Conservation (phyloP, 2,329 filamentous ascomycete genomes). For the Paracorniculantispora psalliotae region DNA sequence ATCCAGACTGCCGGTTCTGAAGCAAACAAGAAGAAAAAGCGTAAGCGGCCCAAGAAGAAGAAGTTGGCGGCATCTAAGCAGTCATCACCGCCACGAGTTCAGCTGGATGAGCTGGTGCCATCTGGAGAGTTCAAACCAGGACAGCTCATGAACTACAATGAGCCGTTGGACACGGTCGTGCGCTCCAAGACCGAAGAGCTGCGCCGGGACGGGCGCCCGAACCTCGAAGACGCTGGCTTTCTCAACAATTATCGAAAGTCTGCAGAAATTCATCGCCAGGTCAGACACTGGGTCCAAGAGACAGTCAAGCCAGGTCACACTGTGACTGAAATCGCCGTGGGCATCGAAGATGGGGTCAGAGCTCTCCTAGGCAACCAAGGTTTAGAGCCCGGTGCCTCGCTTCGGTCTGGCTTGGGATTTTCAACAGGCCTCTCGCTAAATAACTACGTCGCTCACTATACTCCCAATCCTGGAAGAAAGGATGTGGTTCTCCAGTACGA, state of each 20-base stretch:
- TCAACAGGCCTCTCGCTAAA: slow-evolving; percentile 78
- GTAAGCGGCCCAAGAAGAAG: slow-evolving; percentile 21
- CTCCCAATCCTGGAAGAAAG: slow-evolving; percentile 76
- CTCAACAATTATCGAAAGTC: slow-evolving; percentile 72
- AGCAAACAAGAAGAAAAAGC: slow-evolving; percentile 22
- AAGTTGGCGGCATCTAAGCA: slow-evolving; percentile 19
- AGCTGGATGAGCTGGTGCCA: slow-evolving; percentile 26
- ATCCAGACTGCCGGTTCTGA: slow-evolving; percentile 9
- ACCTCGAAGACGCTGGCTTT: slow-evolving; percentile 47
- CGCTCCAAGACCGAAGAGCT: slow-evolving; percentile 23
- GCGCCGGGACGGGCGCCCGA: slow-evolving; percentile 19
- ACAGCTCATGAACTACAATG: slow-evolving; percentile 23
- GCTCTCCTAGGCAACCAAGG: slow-evolving; percentile 69
- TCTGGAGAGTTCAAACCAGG: slow-evolving; percentile 25
- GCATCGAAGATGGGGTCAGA: slow-evolving; percentile 74
- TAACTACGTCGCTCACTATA: slow-evolving; percentile 76
- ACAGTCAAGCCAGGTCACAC: slow-evolving; percentile 73
- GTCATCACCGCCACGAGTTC: slow-evolving; percentile 30
- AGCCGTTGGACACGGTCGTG: slow-evolving; percentile 17
- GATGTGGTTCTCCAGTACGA: slow-evolving; percentile 56
- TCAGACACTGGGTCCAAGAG: slow-evolving; percentile 72
- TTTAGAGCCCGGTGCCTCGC: slow-evolving; percentile 66
- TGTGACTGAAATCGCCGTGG: slow-evolving; percentile 71
- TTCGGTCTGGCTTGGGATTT: slow-evolving; percentile 75
- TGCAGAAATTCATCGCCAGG: slow-evolving; percentile 76